These are phyloP conservation scores for Acorus calamus DNA, from an alignment of 106 monocot species.

Conservation along the genomic window DNA sequence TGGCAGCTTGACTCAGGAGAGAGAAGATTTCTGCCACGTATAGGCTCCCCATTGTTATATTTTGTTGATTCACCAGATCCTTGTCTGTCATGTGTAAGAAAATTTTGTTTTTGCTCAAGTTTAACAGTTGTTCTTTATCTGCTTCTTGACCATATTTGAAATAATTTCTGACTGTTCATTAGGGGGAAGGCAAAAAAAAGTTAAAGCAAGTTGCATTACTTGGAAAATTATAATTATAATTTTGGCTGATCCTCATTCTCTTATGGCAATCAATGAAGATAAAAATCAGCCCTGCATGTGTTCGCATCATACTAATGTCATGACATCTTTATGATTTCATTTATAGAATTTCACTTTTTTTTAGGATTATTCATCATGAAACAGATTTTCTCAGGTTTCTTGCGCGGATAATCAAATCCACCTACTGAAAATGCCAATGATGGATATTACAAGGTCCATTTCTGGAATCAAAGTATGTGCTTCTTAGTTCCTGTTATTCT, in stretches of 20 bases:
- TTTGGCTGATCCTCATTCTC: too few species aligned
- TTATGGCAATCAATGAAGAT: too few species aligned
- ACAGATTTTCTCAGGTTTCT: conserved; percentile 54
- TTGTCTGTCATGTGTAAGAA: conserved; percentile 80
- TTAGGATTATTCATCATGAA: conserved; percentile 3
- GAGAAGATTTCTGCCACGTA: conserved; percentile 70
- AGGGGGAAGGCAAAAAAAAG: too few species aligned
- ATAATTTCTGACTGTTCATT: too few species aligned
- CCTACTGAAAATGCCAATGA: conserved; percentile 80
- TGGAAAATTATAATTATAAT: too few species aligned
- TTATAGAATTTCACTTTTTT: background rate
- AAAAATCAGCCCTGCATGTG: too few species aligned
- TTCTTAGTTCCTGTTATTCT: background rate
- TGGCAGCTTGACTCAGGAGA: conserved; percentile 96
- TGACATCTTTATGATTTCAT: background rate
- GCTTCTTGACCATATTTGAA: too few species aligned
- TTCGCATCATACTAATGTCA: too few species aligned
- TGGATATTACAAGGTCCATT: conserved; percentile 71
- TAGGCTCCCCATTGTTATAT: conserved; percentile 74
- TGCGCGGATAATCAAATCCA: conserved; percentile 82
- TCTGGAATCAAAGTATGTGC: conserved; percentile 84
- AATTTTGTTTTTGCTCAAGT: background rate
- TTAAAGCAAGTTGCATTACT: too few species aligned
- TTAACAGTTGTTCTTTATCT: too few species aligned
- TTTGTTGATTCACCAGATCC: conserved; percentile 64